phyloP scores from a whole-genome alignment of 768 basidiomycete species.

The Imleria badia region DNA sequence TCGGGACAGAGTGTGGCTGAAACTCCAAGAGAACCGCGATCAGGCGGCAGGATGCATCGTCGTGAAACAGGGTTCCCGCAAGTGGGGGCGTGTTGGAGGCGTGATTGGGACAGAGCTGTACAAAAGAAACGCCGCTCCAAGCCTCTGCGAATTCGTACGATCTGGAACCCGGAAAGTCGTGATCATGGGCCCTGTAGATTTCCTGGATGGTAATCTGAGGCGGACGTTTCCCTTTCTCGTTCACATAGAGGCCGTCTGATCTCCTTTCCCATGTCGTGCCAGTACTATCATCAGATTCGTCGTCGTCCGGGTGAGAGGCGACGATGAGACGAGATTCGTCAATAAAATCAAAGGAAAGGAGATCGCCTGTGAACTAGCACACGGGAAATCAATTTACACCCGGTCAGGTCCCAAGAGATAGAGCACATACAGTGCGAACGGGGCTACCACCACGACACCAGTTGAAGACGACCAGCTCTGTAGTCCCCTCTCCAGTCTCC shows the following conservation, averaged over 20 bases:
- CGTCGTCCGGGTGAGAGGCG: constrained; percentile 32
- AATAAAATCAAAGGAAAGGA: constrained; percentile 32
- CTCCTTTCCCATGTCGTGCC: constrained; percentile 28
- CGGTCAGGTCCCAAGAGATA: background rate
- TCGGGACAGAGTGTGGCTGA: constrained; percentile 37
- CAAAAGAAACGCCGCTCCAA: constrained; percentile 44
- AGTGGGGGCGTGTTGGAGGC: constrained; percentile 39
- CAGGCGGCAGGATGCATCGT: constrained; percentile 51
- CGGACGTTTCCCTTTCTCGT: constrained; percentile 32
- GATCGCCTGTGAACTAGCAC: constrained; percentile 27
- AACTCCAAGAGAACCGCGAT: constrained; percentile 44
- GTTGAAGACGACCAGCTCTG: constrained; percentile 30
- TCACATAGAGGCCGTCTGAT: constrained; percentile 32
- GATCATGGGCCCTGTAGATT: constrained; percentile 13
- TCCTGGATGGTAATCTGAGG: constrained; percentile 29
- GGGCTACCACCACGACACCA: constrained; percentile 30
- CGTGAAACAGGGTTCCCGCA: constrained; percentile 53
- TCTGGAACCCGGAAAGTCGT: constrained; percentile 11
- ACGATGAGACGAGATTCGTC: constrained; percentile 27
- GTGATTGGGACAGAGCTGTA: constrained; percentile 50
- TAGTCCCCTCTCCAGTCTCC: constrained; percentile 33
- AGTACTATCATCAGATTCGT: constrained; percentile 33
- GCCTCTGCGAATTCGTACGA: constrained; percentile 54
- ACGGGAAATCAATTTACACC: background rate
- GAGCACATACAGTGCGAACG: constrained; percentile 24